Conservation (phyloP, 495 filamentous ascomycete genomes). For the Terfezia boudieri region DNA sequence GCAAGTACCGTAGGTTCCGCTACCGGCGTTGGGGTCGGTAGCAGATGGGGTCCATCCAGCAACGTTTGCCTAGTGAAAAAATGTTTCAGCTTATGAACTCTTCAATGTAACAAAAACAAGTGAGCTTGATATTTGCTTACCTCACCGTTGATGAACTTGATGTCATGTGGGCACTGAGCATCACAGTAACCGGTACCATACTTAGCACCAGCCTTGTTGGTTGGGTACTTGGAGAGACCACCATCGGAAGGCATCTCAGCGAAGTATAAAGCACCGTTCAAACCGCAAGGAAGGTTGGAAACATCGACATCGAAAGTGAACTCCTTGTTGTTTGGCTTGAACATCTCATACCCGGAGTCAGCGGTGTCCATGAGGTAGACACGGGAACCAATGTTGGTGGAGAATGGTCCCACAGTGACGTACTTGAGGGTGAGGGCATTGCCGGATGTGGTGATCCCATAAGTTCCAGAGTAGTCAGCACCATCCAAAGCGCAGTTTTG, state of each 20-base stretch:
- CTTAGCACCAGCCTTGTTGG: slow-evolving; percentile 44
- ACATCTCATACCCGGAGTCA: slow-evolving; percentile 34
- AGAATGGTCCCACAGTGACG: slow-evolving; percentile 22
- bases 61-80: slow-evolving; percentile 22
- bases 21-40: slow-evolving; percentile 31
- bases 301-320: slow-evolving; percentile 48
- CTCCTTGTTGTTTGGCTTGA: slow-evolving; percentile 38
- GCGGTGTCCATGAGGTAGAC: slow-evolving; percentile 34
- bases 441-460: slow-evolving; percentile 34
- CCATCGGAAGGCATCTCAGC: slow-evolving; percentile 42
- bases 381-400: slow-evolving; percentile 33
- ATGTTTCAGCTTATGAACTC: not conserved
- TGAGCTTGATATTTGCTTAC: not conserved
- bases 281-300: slow-evolving; percentile 40
- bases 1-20: slow-evolving; percentile 39
- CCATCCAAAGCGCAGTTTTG: slow-evolving; percentile 38
- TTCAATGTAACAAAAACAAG: not conserved
- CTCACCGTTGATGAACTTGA: slow-evolving; percentile 48
- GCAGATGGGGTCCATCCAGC: slow-evolving; percentile 31
- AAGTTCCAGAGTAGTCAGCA: slow-evolving; percentile 32
- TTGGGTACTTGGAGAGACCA: slow-evolving; percentile 27
- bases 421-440: slow-evolving; percentile 32
- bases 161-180: slow-evolving; percentile 41
- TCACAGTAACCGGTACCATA: slow-evolving; percentile 65
- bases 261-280: slow-evolving; percentile 53